Base-by-base conservation (phyloP, 2,329 filamentous ascomycete species). In the Diplocarpon rosae region DNA sequence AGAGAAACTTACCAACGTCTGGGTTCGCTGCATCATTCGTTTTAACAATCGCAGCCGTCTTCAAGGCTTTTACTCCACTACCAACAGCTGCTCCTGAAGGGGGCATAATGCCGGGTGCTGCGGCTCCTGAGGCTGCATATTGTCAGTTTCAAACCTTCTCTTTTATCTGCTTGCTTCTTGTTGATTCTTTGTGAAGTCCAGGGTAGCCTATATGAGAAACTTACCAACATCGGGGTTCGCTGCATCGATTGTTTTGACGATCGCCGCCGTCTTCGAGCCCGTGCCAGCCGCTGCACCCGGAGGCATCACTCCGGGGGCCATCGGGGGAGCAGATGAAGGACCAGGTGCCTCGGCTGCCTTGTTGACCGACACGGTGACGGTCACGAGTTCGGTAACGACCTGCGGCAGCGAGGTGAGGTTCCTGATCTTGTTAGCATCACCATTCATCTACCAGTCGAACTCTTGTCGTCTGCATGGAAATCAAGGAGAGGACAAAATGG, bases 401-500 rank as follows among this genome's bases (percentile, higher is more conserved):
- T 42, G 39, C 37, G 59, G 56, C 12, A 62, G 50, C 15, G 63
- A 60, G 4, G 66, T 68, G 38, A 24, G 20, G 3, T 24, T 24
- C 4, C 20, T 24, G 20, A 7, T 24, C 20, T 3, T 24, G 20
- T 24, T 24, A 24, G 20, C 20, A 24, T 24, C 7, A 24, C 7
- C 20, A 24, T 24, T 24, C 7, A 3, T 24, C 20, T 24, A 24
- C 20, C 20, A 3, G 7, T 7, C 20, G 20, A 24, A 4, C 20
- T 3, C 3, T 24, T 7, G 4, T 24, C 20, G 20, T 7, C 20
- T 3, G 20, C 7, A 24, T 24, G 20, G 20, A 24, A 7, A 24
- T 4, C 20, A 4, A 24, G 20, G 7, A 24, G 20, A 24, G 20
- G 20, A 24, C 4, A 7, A 7, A 4, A 24, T 3, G 20, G 20